Conservation (phyloP, 345 rosid genomes). For the Cardiospermum halicacabum region DNA sequence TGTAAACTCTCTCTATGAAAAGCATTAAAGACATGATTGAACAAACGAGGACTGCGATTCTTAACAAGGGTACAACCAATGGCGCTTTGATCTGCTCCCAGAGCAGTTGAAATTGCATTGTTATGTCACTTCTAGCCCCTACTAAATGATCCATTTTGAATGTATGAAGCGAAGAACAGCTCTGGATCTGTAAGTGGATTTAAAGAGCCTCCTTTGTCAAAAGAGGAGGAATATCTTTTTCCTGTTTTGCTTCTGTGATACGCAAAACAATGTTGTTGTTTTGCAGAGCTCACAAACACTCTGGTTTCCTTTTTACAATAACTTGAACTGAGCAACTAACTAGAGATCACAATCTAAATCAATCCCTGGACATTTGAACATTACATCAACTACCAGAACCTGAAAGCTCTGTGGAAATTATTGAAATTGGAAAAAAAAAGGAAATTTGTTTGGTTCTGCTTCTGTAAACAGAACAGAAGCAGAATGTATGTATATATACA, state of each 20-base stretch:
- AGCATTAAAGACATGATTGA: slow-evolving; percentile 86
- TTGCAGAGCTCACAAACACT: slow-evolving; percentile 21
- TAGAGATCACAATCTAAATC: not conserved
- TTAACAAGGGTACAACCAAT: slow-evolving; percentile 69
- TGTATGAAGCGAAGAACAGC: slow-evolving; percentile 1
- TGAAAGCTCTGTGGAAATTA: not conserved
- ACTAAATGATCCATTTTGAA: slow-evolving; percentile 37
- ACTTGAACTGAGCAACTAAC: not conserved
- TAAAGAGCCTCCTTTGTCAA: slow-evolving; percentile 15
- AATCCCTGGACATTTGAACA: slow-evolving; percentile 20
- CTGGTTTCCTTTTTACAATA: not conserved
- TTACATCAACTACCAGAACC: not conserved
- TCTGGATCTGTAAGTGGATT: slow-evolving; percentile 27
- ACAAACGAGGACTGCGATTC: slow-evolving; percentile 58
- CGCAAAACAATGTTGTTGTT: slow-evolving; percentile 26
- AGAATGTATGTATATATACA: slow-evolving; percentile 8
- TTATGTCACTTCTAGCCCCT: slow-evolving; percentile 48
- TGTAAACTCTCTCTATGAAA: slow-evolving; percentile 79
- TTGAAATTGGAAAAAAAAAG: not conserved
- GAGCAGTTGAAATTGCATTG: slow-evolving; percentile 43
- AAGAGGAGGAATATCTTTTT: slow-evolving; percentile 25
- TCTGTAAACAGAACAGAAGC: slow-evolving; percentile 29
- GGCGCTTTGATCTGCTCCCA: slow-evolving; percentile 80
- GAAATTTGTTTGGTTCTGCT: slow-evolving; percentile 6
- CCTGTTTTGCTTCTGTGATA: slow-evolving; percentile 32